A percentile compares a stretch with the other conserved stretches of the same genome.
Conservation (phyloP, 371 early-diverging fungal species). For the Dinochytrium kinnereticum region DNA sequence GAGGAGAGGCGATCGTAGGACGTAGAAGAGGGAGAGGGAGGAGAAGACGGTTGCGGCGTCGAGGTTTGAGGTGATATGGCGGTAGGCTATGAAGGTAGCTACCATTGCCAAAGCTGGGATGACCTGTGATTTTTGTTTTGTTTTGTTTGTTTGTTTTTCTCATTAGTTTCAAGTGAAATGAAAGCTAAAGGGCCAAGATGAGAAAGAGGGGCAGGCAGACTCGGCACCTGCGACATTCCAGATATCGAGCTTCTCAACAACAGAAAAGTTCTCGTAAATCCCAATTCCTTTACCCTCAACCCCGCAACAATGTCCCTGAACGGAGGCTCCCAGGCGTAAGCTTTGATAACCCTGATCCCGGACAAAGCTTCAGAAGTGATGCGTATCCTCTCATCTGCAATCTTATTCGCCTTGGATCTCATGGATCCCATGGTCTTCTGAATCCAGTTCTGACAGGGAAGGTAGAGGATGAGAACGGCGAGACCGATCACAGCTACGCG, state of each 20-base stretch:
- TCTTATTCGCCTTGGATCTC: slow-evolving; percentile 16
- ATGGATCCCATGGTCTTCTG: background rate
- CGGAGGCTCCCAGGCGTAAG: slow-evolving; percentile 37
- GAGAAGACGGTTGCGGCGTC: slow-evolving; percentile 21
- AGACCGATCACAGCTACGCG: slow-evolving; percentile 34
- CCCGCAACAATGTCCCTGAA: slow-evolving; percentile 24
- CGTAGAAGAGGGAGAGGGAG: slow-evolving; percentile 30
- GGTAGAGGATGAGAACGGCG: slow-evolving; percentile 25
- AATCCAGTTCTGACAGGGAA: slow-evolving; percentile 29
- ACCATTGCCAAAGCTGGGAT: slow-evolving; percentile 36
- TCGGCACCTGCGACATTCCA: slow-evolving; percentile 22
- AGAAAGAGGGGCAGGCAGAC: too few species aligned
- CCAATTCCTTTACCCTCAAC: slow-evolving; percentile 20
- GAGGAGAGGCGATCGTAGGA: slow-evolving; percentile 27
- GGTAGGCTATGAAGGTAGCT: slow-evolving; percentile 25
- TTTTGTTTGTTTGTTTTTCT: too few species aligned
- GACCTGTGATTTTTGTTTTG: too few species aligned
- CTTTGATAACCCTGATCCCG: slow-evolving; percentile 50
- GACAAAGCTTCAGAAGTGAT: slow-evolving; percentile 29
- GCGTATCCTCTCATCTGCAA: slow-evolving; percentile 35
- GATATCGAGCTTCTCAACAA: slow-evolving; percentile 19
- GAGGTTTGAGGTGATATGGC: slow-evolving; percentile 6
- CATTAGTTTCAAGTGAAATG: too few species aligned
- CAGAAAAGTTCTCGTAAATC: slow-evolving; percentile 10
- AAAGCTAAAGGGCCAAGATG: too few species aligned